phyloP scores from a whole-genome alignment of 1,139 yeast genomes.

The Debaryomyces sp. region DNA sequence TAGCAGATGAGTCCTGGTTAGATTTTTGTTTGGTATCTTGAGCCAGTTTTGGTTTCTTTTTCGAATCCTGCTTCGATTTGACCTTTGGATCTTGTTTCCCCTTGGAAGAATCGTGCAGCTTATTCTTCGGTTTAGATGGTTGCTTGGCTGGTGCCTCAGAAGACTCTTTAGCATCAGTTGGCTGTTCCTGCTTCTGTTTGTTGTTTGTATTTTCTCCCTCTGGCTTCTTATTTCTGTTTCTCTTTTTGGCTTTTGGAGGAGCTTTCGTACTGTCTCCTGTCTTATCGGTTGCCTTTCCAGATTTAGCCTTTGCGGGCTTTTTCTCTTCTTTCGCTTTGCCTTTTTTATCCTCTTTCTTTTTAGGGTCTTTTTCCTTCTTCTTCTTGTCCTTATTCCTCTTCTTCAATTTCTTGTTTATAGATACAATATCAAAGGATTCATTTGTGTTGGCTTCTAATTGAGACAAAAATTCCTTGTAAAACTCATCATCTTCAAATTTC shows the following conservation, averaged over 20 bases:
- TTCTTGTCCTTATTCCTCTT: constrained; percentile 12
- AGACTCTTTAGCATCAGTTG: neutral
- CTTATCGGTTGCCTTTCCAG: neutral
- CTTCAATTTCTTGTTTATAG: constrained; percentile 13
- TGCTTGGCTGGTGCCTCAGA: neutral
- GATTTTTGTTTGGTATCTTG: constrained; percentile 1
- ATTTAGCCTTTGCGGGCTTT: constrained; percentile 6
- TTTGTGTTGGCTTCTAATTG: constrained; percentile 15
- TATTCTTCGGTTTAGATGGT: neutral
- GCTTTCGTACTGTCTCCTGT: neutral
- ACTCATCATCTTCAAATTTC: constrained; percentile 11
- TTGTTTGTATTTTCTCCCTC: neutral
- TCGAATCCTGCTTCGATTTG: neutral
- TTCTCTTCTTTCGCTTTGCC: constrained; percentile 9
- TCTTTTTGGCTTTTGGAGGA: neutral
- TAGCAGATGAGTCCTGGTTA: neutral
- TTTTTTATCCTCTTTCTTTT: constrained; percentile 6
- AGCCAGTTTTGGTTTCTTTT: neutral
- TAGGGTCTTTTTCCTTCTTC: constrained; percentile 10
- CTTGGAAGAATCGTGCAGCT: neutral
- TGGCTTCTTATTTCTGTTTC: constrained; percentile 3
- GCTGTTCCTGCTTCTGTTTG: constrained; percentile 1
- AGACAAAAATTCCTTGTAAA: constrained; percentile 16
- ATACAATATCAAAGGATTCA: constrained; percentile 17
- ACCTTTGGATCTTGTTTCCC: neutral